Evolutionary conservation across 345 rosid genomes (phyloP).

Genomic region (Citrus maxima): DNA sequence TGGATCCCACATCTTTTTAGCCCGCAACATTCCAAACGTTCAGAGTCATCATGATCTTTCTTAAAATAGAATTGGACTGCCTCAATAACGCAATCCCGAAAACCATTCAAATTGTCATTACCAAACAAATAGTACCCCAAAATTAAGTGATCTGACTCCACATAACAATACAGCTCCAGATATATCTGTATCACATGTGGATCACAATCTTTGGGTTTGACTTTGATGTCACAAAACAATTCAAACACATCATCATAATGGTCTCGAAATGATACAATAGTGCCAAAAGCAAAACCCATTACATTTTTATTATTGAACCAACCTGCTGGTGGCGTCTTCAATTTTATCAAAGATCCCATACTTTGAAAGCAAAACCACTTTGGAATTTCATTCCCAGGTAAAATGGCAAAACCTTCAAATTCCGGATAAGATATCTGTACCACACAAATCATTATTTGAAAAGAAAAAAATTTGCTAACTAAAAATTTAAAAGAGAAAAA

Average conservation of each 20-base stretch:
- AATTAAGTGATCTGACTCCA: too few relatives aligned
- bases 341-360: not conserved
- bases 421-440: not conserved
- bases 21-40: too few relatives aligned
- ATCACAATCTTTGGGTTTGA: not conserved
- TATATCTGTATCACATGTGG: not conserved
- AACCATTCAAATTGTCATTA: too few relatives aligned
- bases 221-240: not conserved
- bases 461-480: not conserved
- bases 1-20: too few relatives aligned
- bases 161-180: too few relatives aligned
- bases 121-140: too few relatives aligned
- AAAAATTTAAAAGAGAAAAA: not conserved
- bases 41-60: too few relatives aligned
- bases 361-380: too few relatives aligned
- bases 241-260: not conserved
- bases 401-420: not conserved
- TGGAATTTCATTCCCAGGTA: too few relatives aligned
- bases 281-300: slow-evolving; percentile 4
- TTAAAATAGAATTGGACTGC: too few relatives aligned
- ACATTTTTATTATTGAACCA: not conserved
- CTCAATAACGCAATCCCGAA: too few relatives aligned
- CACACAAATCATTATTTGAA: not conserved
- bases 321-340: not conserved
- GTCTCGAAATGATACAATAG: not conserved